Evolutionary conservation across 441 rosid species (phyloP).

Genomic region (Eruca vesicaria): DNA sequence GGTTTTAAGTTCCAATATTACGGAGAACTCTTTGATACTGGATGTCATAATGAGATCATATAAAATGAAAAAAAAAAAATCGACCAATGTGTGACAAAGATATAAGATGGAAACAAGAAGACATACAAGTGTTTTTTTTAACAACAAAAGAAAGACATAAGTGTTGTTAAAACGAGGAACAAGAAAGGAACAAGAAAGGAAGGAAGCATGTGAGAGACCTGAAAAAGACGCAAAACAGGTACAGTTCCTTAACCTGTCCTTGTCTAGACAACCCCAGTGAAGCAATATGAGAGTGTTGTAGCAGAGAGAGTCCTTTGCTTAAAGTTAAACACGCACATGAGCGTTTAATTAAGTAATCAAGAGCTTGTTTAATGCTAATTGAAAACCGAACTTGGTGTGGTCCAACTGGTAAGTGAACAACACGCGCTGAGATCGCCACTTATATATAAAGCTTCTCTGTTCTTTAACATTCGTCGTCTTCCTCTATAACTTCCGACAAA

Average conservation of each 20-base stretch:
- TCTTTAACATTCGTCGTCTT: conserved; percentile 25
- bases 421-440: conserved; percentile 26
- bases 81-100: conserved; percentile 23
- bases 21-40: too few species aligned
- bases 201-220: conserved; percentile 28
- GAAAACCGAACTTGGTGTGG: conserved; percentile 8
- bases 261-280: conserved; percentile 30
- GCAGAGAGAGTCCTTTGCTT: conserved; percentile 15
- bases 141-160: neutral
- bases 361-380: neutral
- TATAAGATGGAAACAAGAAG: conserved; percentile 24
- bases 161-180: conserved; percentile 35
- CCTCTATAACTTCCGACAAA: conserved; percentile 2
- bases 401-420: conserved; percentile 20
- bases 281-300: conserved; percentile 3
- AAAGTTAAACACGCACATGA: neutral
- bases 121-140: neutral
- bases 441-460: neutral
- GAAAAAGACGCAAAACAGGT: conserved; percentile 33
- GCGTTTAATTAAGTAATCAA: neutral
- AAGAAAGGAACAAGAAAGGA: conserved; percentile 33
- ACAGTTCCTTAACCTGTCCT: conserved; percentile 32
- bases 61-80: neutral
- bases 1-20: conserved; percentile 8
- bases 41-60: neutral